Conservation (phyloP, 306 rosid genomes). For the Begonia loranthoides region DNA sequence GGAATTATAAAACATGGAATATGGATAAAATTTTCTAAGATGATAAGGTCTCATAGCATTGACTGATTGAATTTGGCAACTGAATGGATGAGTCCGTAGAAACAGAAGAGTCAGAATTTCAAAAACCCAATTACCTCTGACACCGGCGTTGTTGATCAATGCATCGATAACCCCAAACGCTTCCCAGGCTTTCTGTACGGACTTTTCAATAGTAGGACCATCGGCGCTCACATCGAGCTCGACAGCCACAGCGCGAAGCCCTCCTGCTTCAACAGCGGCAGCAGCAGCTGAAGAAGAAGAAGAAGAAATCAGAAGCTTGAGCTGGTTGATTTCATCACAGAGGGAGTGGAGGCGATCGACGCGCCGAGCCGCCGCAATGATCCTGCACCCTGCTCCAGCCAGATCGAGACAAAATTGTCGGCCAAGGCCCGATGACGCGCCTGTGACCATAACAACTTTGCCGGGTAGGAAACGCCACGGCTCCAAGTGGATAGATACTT, state of each 20-base stretch:
- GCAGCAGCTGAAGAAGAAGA: conserved; percentile 6
- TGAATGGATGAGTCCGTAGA: no score
- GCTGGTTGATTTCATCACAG: conserved; percentile 38
- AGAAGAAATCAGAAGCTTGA: neutral
- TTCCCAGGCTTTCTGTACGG: conserved; percentile 59
- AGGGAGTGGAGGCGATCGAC: conserved; percentile 44
- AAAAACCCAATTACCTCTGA: conserved; percentile 46
- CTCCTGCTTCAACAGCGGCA: neutral
- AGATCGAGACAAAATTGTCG: conserved; percentile 54
- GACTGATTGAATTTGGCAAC: no score
- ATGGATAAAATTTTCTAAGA: no score
- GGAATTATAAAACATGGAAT: no score
- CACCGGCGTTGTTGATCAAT: conserved; percentile 59
- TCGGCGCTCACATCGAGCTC: conserved; percentile 55
- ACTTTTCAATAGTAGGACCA: conserved; percentile 25
- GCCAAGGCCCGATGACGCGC: conserved; percentile 81
- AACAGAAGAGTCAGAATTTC: conserved; percentile 36
- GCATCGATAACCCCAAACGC: conserved; percentile 65
- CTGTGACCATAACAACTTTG: conserved; percentile 74
- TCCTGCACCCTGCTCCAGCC: conserved; percentile 45
- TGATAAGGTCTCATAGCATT: no score
- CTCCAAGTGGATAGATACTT: conserved; percentile 20
- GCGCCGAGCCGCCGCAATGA: conserved; percentile 66
- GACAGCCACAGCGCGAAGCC: conserved; percentile 36
- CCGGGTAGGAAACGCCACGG: conserved; percentile 43